Evolutionary conservation across 1,284 basidiomycete genomes (phyloP).

Genomic region (Hypsizygus ulmarius): DNA sequence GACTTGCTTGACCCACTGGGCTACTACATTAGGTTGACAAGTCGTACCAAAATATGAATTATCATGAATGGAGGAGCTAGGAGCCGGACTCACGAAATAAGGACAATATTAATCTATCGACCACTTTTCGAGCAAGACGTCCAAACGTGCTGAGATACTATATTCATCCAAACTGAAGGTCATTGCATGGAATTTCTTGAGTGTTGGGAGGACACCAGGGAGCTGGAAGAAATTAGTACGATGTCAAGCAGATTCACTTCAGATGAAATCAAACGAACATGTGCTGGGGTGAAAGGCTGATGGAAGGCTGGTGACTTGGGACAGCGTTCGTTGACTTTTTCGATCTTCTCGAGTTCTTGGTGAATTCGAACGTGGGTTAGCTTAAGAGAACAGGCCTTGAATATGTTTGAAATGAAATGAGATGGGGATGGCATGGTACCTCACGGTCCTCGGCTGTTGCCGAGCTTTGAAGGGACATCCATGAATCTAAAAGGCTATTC

Average conservation of each 20-base stretch:
- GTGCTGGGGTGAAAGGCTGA: constrained; percentile 6
- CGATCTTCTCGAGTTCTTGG: constrained; percentile 17
- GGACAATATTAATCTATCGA: constrained; percentile 16
- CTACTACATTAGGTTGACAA: too few relatives aligned
- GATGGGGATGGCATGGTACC: background rate
- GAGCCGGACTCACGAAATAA: constrained; percentile 6
- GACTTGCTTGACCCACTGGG: too few relatives aligned
- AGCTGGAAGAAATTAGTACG: constrained; percentile 22
- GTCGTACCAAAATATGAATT: background rate
- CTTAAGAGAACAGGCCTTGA: background rate
- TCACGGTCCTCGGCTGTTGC: background rate
- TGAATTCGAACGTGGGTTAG: constrained; percentile 3
- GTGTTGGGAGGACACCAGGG: constrained; percentile 21
- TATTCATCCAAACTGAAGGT: constrained; percentile 22
- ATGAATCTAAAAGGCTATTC: background rate
- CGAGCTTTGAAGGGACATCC: background rate
- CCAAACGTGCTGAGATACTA: constrained; percentile 17
- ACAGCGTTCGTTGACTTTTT: constrained; percentile 20
- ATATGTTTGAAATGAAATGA: background rate
- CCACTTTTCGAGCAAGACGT: constrained; percentile 20
- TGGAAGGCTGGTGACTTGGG: constrained; percentile 10
- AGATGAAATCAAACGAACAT: constrained; percentile 3
- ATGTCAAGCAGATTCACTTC: background rate
- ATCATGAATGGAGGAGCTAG: constrained; percentile 1
- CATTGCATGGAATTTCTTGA: constrained; percentile 19